Evolutionary conservation across 2,329 filamentous ascomycete genomes (phyloP).

Genomic region (Fusarium mangiferae): DNA sequence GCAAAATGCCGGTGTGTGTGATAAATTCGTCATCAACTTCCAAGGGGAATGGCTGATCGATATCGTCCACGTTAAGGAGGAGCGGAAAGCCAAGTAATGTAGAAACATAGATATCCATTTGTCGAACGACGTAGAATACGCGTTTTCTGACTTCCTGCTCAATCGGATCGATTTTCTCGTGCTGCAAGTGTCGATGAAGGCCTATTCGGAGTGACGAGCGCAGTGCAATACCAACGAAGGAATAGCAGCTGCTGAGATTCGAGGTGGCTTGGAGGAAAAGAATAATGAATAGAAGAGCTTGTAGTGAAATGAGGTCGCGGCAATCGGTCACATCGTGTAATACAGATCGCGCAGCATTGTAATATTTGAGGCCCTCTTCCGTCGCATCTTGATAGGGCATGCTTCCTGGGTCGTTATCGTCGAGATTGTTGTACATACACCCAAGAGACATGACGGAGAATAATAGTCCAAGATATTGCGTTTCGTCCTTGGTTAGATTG

Average conservation of each 20-base stretch:
- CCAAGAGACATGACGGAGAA: constrained; percentile 78
- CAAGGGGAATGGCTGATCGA: constrained; percentile 72
- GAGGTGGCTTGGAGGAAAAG: constrained; percentile 83
- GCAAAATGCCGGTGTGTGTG: constrained; percentile 65
- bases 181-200: constrained; percentile 76
- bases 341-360: constrained; percentile 72
- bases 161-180: constrained; percentile 69
- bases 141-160: constrained; percentile 72
- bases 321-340: constrained; percentile 75
- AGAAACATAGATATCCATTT: constrained; percentile 77
- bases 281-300: constrained; percentile 82
- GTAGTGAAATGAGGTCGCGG: constrained; percentile 77
- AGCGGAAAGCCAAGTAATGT: constrained; percentile 74
- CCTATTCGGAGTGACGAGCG: constrained; percentile 81
- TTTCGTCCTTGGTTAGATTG: constrained; percentile 71
- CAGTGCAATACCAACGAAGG: constrained; percentile 81
- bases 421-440: constrained; percentile 74
- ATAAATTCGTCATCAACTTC: constrained; percentile 76
- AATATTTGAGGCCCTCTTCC: constrained; percentile 77
- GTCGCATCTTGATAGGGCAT: constrained; percentile 61
- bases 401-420: constrained; percentile 61
- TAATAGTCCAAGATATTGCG: constrained; percentile 74
- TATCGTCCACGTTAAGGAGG: constrained; percentile 70
- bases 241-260: constrained; percentile 82
- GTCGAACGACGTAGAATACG: constrained; percentile 74